Base-by-base conservation (phyloP, 2,329 filamentous ascomycete genomes). In the Xylaria multiplex region DNA sequence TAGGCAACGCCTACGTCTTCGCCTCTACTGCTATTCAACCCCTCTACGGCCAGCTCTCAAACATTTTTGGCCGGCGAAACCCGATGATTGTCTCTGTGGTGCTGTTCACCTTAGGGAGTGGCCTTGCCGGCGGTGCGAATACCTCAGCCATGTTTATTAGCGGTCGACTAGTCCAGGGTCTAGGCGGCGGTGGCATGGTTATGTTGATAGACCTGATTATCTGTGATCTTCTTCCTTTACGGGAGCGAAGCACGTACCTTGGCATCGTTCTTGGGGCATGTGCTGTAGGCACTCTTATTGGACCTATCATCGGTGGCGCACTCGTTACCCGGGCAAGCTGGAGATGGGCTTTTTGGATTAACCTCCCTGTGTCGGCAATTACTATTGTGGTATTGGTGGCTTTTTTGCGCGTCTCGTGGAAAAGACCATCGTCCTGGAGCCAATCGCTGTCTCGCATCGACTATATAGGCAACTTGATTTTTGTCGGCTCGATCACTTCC, bases 41-140 rank as follows among this genome's bases (percentile, higher is more conserved):
- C 1, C 72, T 83, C n/a, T 75, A 81, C 45, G 81, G 80, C 48
- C 78, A 80, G 16, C 73, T 82, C 2, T 79, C 78, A 5, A 79
- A 82, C 71, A 77, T 81, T 48, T 81, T 79, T 58, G 78, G 79
- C 55, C 48, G 59, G 14, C 43, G 57, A 52, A 52, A 45, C 16
- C 35, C 35, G 7, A 6, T 37, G 3, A 37, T 37, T 9, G 35
- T 9, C 3, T 37, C 35, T 9, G 7, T 37, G 7, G 6, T 9
- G 7, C 3, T 37, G 2, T 37, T 37, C 7, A 9, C 35, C 35
- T 37, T 37, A 9, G 35, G 35, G 2, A 37, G 35, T 37, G 35
- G 35, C 7, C 4, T 37, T 9, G 6, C 35, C 3, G 35, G 35
- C 3, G 35, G 35, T 2, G 3, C 35, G 2, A 37, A 37, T 4